Conservation (phyloP, 2,329 filamentous ascomycete species). For the Cercospora beticola region DNA sequence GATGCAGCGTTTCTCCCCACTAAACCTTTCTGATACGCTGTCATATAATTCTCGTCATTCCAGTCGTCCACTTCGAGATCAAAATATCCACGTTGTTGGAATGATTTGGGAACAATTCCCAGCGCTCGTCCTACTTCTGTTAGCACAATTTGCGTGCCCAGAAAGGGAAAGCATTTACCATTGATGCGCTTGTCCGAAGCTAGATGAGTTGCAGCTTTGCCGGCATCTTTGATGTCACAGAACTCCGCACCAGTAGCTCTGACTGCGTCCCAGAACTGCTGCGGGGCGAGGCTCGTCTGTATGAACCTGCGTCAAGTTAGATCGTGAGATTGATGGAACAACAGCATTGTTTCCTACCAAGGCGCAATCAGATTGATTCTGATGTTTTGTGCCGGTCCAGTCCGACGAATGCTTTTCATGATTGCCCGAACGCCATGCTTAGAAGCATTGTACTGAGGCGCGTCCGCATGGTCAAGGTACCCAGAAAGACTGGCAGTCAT, state of each 20-base stretch:
- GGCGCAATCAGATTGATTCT: conserved; percentile 46
- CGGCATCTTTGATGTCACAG: conserved; percentile 29
- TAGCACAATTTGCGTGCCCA: neutral
- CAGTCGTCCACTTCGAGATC: conserved; percentile 15
- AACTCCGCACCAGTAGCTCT: conserved; percentile 23
- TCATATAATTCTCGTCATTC: conserved; percentile 14
- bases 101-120: conserved; percentile 22
- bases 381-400: conserved; percentile 45
- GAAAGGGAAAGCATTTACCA: conserved; percentile 13
- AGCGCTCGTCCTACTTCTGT: conserved; percentile 26
- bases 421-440: conserved; percentile 48
- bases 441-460: conserved; percentile 40
- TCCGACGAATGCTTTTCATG: conserved; percentile 42
- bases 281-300: conserved; percentile 29
- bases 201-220: conserved; percentile 26
- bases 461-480: conserved; percentile 49
- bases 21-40: neutral
- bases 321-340: too few species aligned
- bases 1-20: neutral
- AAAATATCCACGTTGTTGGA: conserved; percentile 10
- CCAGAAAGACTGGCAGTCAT: conserved; percentile 52
- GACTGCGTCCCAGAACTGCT: conserved; percentile 21
- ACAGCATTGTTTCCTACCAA: conserved; percentile 19
- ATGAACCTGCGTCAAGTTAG: conserved; percentile 27
- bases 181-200: conserved; percentile 27